A percentile compares a stretch with the other conserved stretches of the same genome.
Evolutionary conservation across 345 rosid genomes (phyloP).

Genomic region (Boechera stricta): DNA sequence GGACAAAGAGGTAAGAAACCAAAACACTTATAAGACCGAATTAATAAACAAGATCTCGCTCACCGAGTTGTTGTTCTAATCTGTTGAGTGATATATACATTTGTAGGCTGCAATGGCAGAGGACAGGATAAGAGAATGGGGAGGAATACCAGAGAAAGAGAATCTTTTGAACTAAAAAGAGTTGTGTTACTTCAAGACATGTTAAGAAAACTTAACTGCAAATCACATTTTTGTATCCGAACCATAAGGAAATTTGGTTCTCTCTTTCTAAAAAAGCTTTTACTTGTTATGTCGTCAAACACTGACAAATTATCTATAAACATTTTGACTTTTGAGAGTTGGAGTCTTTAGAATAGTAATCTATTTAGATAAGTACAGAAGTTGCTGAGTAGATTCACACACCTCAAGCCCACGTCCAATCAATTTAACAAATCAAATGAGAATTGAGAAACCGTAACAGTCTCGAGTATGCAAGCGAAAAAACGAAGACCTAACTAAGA

Average conservation of each 20-base stretch:
- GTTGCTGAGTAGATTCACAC: no score
- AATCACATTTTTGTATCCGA: not conserved
- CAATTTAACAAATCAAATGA: not conserved
- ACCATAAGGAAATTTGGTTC: not conserved
- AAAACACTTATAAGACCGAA: not conserved
- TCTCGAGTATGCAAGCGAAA: no score
- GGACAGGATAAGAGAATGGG: slow-evolving; percentile 74
- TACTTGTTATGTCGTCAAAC: slow-evolving; percentile 8
- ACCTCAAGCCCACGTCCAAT: no score
- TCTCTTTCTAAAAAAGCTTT: not conserved
- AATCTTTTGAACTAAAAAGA: slow-evolving; percentile 31
- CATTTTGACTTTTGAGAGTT: slow-evolving; percentile 9
- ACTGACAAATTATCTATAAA: slow-evolving; percentile 5
- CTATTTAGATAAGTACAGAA: no score
- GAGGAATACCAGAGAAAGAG: slow-evolving; percentile 50
- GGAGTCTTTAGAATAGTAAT: no score
- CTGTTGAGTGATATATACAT: not conserved
- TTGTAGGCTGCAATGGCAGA: slow-evolving; percentile 73
- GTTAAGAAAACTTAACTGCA: not conserved
- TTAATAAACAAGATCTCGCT: not conserved
- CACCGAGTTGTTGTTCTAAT: not conserved
- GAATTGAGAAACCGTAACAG: no score
- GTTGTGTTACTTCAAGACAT: not conserved
- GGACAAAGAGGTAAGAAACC: slow-evolving; percentile 59
- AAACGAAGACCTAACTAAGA: no score